Base-by-base conservation (phyloP, 768 basidiomycete genomes). In the Psilocybe subaeruginosa region DNA sequence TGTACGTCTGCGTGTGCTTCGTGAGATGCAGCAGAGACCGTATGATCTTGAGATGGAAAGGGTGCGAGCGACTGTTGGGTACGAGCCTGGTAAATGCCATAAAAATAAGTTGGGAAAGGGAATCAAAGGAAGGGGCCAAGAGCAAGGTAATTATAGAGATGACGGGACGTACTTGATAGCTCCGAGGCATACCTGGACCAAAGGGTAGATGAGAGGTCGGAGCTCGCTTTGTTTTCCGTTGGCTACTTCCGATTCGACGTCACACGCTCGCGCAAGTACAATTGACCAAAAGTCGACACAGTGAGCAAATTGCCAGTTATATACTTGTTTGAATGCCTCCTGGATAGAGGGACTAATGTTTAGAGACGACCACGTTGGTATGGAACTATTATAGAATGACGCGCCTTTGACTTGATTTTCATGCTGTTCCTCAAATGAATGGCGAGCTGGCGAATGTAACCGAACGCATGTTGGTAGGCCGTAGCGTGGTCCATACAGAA, bases 221-320 rank as follows among this genome's bases (percentile, higher is more conserved):
- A 99, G 81, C 62, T 91, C 91, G 71, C 90, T 94, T 69, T 90
- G 90, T 55, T 83, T 74, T 17, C 78, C 81, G 31, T 80, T 78
- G 56, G 81, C 82, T 12, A 73, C 70, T 60, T 86, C 81, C 2
- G 79, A 77, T 67, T 88, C 78, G 30, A 78, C 77, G 68, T 89
- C 86, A 69, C 93, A 96, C 14, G 93, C 90, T 47, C 89, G 82
- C 19, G 89, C 90, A 8, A 99, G 82, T 8, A 98, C 94, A 45
- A 93, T 82, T 43, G 86, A 84, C 97, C 97, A 99, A 69, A 99
- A 99, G 78, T 99, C 97, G 65, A 99, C 79, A 60, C 88, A 93
- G 73, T 99, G 97, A 2, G 90, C 91, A 66, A 90, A 98, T 77
- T 98, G 97, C 97, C 97, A 99, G 76, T 98, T 99, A 77, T 99